Percentiles rank a stretch among this genome's conserved stretches.
phyloP scores from a whole-genome alignment of 768 basidiomycete species.

The Naematelia aurantialba region DNA sequence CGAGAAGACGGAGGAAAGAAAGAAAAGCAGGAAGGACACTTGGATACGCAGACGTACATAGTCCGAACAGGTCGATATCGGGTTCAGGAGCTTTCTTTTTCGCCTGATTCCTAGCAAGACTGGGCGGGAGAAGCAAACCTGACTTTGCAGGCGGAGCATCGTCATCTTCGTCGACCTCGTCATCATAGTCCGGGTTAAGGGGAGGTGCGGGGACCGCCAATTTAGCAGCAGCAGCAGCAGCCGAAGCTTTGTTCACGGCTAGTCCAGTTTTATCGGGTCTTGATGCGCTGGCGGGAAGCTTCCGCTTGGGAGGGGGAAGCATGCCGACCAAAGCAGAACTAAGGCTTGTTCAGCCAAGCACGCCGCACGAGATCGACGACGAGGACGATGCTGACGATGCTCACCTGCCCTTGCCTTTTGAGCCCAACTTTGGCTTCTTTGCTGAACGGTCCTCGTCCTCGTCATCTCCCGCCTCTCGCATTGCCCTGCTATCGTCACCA shows the following conservation, averaged over 20 bases:
- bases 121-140: constrained; percentile 29
- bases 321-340: constrained; percentile 44
- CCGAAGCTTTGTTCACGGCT: constrained; percentile 34
- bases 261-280: constrained; percentile 14
- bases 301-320: constrained; percentile 48
- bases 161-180: constrained; percentile 19
- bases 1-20: not conserved
- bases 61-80: constrained; percentile 43
- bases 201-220: not conserved
- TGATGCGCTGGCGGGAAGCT: constrained; percentile 25
- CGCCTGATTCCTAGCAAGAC: constrained; percentile 17
- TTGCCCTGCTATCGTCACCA: not conserved
- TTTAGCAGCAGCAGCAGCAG: constrained; percentile 9
- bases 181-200: not conserved
- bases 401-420: constrained; percentile 36
- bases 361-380: too few species aligned
- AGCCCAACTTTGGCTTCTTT: constrained; percentile 22
- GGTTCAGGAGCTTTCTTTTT: constrained; percentile 16
- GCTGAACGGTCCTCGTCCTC: not conserved
- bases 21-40: not conserved
- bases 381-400: too few species aligned
- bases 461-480: constrained; percentile 12
- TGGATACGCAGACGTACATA: constrained; percentile 31
- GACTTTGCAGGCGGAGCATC: constrained; percentile 12
- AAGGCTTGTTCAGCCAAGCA: not conserved